These are phyloP conservation scores for Rossbeevera mucosa DNA, from an alignment of 768 basidiomycete genomes.

Conservation along the genomic window DNA sequence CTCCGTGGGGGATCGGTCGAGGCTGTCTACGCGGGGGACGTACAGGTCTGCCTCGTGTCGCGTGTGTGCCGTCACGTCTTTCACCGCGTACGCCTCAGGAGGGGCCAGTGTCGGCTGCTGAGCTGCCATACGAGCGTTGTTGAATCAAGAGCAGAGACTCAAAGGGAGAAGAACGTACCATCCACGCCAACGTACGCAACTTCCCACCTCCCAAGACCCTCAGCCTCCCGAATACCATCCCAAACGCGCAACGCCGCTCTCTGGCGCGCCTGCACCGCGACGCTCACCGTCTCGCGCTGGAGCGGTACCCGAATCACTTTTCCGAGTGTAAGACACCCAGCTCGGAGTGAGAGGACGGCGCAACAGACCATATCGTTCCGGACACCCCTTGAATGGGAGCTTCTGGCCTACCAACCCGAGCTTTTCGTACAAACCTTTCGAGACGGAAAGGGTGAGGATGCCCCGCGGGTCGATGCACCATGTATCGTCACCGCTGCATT, in stretches of 20 bases:
- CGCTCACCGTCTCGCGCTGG: conserved; percentile 35
- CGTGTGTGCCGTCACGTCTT: conserved; percentile 21
- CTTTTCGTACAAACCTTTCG: conserved; percentile 54
- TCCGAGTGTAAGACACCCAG: neutral
- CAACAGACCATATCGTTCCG: conserved; percentile 46
- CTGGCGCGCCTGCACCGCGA: conserved; percentile 35
- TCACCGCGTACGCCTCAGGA: neutral
- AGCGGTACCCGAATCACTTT: conserved; percentile 49
- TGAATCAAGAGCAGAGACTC: neutral
- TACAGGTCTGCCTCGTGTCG: conserved; percentile 32
- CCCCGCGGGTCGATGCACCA: conserved; percentile 72
- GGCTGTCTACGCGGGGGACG: conserved; percentile 35
- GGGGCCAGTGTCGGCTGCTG: neutral
- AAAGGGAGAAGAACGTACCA: conserved; percentile 7
- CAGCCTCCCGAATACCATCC: conserved; percentile 42
- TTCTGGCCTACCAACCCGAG: conserved; percentile 57
- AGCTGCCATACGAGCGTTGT: neutral
- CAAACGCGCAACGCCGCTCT: conserved; percentile 41
- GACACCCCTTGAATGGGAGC: conserved; percentile 48
- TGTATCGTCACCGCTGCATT: conserved; percentile 42
- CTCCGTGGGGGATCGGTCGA: conserved; percentile 30
- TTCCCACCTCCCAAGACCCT: conserved; percentile 39
- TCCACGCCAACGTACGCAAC: conserved; percentile 35
- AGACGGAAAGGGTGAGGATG: conserved; percentile 51
- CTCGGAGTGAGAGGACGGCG: neutral